Conservation (phyloP, 495 filamentous ascomycete genomes). For the Astrothelium macrocarpum region DNA sequence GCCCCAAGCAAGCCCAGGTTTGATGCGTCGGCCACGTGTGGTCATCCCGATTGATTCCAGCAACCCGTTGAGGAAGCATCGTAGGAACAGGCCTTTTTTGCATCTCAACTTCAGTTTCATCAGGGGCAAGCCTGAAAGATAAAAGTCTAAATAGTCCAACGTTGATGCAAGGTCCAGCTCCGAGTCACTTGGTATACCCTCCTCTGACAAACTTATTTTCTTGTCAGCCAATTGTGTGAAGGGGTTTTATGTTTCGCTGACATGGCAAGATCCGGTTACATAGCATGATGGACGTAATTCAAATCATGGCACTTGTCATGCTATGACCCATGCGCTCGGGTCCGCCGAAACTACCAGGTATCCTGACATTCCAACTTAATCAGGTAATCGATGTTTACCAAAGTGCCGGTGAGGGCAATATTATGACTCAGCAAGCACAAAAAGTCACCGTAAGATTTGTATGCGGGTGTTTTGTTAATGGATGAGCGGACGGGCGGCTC, state of each 20-base stretch:
- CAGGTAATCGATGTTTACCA: too few species aligned
- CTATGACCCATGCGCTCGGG: neutral
- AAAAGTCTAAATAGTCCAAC: neutral
- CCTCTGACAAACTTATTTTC: neutral
- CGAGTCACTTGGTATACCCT: neutral
- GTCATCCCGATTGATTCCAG: neutral
- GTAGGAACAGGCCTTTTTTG: neutral
- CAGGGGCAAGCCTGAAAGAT: neutral
- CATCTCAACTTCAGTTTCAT: neutral
- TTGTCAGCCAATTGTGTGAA: neutral
- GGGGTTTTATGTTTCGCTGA: neutral
- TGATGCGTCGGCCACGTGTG: neutral
- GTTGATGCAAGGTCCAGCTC: neutral
- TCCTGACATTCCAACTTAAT: too few species aligned
- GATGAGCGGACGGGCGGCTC: conserved; percentile 3
- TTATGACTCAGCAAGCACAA: neutral
- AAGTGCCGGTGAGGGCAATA: too few species aligned
- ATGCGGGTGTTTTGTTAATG: neutral
- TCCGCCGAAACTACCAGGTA: neutral
- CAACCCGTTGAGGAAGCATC: neutral
- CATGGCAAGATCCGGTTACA: neutral
- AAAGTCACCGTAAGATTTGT: neutral
- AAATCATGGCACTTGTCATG: neutral
- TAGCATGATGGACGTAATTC: neutral
- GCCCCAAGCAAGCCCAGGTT: neutral